Evolutionary conservation across 225 moss, liverwort and hornwort genomes (phyloP).

Genomic region (Physcomitrellopsis africana): DNA sequence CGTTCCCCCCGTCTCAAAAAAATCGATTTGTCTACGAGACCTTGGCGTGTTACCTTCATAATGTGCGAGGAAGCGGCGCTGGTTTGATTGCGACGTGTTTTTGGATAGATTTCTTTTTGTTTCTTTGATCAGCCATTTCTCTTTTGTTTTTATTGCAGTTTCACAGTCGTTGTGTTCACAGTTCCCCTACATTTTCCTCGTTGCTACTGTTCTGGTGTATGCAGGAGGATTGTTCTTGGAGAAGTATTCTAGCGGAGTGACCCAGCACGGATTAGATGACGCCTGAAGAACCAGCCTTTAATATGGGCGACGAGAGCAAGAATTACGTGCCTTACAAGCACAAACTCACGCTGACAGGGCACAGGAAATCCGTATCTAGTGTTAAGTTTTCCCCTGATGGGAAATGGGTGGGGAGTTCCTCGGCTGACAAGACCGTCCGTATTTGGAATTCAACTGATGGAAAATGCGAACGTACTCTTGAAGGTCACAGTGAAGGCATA

Average conservation of each 20-base stretch:
- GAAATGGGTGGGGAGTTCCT: conserved; percentile 95
- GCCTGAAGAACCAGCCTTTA: conserved; percentile 56
- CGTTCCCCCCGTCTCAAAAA: no score
- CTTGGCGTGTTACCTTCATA: not conserved
- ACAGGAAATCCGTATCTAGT: conserved; percentile 84
- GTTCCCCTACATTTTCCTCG: no score
- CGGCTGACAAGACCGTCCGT: conserved; percentile 88
- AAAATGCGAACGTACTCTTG: conserved; percentile 73
- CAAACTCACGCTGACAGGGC: conserved; percentile 69
- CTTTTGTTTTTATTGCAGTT: not conserved
- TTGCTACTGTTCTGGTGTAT: conserved; percentile 13
- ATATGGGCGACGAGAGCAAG: conserved; percentile 65
- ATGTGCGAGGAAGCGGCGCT: not conserved
- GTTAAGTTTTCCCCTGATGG: conserved; percentile 98
- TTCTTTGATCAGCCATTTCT: no score
- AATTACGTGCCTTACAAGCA: conserved; percentile 74
- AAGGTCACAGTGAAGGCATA: conserved; percentile 92
- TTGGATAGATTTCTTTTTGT: no score
- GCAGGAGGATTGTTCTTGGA: not conserved
- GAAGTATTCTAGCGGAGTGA: not conserved
- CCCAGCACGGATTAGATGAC: conserved; percentile 40
- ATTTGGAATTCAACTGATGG: conserved; percentile 76
- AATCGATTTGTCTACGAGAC: not conserved
- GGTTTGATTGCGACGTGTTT: no score
- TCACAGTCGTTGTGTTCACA: not conserved